Percentiles rank a stretch among this genome's conserved stretches.
Evolutionary conservation across 805 yeast species (phyloP).

Genomic region (Spathaspora arborariae): DNA sequence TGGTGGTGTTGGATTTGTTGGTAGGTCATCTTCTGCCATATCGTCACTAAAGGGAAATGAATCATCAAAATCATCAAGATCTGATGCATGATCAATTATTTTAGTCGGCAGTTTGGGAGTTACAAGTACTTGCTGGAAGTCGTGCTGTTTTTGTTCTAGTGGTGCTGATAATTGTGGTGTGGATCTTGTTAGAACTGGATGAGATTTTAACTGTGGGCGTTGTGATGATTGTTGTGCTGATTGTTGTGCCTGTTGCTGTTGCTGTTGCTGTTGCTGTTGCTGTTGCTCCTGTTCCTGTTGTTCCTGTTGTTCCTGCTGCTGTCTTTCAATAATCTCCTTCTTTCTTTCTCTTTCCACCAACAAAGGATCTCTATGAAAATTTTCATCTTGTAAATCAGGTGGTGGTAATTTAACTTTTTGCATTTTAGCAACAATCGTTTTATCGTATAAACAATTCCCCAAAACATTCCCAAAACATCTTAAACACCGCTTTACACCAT

Average conservation of each 20-base stretch:
- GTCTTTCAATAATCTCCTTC: slow-evolving; percentile 9
- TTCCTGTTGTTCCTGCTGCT: neutral
- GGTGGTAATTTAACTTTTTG: slow-evolving; percentile 36
- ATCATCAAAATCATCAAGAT: slow-evolving; percentile 30
- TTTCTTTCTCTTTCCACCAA: slow-evolving; percentile 25
- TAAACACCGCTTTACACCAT: slow-evolving; percentile 74
- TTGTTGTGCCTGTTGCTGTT: neutral
- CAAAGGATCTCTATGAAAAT: slow-evolving; percentile 36
- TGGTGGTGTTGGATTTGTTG: neutral
- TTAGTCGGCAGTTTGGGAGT: slow-evolving; percentile 9
- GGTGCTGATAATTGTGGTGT: neutral
- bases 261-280: slow-evolving; percentile 3
- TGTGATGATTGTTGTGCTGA: neutral
- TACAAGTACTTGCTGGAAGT: slow-evolving; percentile 1
- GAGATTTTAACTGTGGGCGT: neutral
- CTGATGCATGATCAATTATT: neutral
- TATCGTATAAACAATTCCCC: slow-evolving; percentile 83
- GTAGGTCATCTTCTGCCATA: slow-evolving; percentile 18
- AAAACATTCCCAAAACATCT: slow-evolving; percentile 76
- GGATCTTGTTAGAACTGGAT: neutral
- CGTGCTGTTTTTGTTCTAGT: neutral
- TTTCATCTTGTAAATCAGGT: slow-evolving; percentile 25
- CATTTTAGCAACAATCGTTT: slow-evolving; percentile 53
- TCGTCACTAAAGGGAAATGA: slow-evolving; percentile 41
- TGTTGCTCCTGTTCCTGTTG: slow-evolving; percentile 3